phyloP scores from a whole-genome alignment of 441 rosid species.

The Populus trichocarpa region DNA sequence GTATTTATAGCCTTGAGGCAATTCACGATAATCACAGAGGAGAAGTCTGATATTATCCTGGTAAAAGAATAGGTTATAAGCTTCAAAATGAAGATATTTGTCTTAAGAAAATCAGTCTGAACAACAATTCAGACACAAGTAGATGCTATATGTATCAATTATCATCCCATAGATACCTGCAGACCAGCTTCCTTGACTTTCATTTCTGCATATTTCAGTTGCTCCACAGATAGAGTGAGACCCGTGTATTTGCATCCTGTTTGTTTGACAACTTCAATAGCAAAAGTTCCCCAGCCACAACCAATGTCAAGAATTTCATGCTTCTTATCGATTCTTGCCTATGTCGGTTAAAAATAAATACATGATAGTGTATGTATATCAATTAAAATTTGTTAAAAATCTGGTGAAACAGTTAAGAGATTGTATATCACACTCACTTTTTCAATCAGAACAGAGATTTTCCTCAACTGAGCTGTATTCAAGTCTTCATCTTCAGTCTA shows the following conservation, averaged over 20 bases:
- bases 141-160: too few relatives aligned
- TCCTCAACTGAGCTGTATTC: conserved; percentile 67
- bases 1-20: conserved; percentile 44
- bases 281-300: conserved; percentile 90
- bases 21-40: conserved; percentile 68
- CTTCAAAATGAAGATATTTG: too few relatives aligned
- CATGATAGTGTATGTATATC: neutral
- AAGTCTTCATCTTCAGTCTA: conserved; percentile 63
- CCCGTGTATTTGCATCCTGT: conserved; percentile 86
- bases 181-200: conserved; percentile 82
- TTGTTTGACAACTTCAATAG: conserved; percentile 68
- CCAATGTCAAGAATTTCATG: conserved; percentile 88
- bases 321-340: conserved; percentile 61
- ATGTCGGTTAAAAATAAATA: neutral
- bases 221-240: conserved; percentile 68
- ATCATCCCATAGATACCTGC: conserved; percentile 35
- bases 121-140: too few relatives aligned
- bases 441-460: conserved; percentile 57
- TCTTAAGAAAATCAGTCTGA: neutral
- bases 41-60: conserved; percentile 60
- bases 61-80: too few relatives aligned
- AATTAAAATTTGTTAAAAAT: neutral
- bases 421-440: conserved; percentile 39
- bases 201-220: conserved; percentile 57
- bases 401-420: neutral